Base-by-base conservation (phyloP, 371 early-diverging fungal genomes). In the Fennellomyces sp. region DNA sequence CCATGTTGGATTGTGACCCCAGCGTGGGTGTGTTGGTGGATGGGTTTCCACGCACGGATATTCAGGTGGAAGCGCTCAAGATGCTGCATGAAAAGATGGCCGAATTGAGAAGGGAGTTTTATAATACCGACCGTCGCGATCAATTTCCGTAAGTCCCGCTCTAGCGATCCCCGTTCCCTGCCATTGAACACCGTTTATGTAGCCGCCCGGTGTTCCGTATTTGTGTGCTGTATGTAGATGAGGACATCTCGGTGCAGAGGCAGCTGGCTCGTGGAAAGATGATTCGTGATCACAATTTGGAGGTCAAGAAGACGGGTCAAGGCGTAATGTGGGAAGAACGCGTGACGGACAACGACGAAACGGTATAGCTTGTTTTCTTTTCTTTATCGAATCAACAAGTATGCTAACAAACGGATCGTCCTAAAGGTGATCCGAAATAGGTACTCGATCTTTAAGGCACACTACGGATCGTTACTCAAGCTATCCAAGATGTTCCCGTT, bases 401-500 rank as follows among this genome's bases (percentile, higher is more conserved):
- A 29, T 15, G 0, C 10, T 47, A 23, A 15, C 4, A 27, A 12
- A 15, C 26, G 19, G 56, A 39, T 13, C 23, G n/a, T 23, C 15
- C 3, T 21, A 17, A 55, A 78, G 80, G 64, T 88, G 52, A 88
- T 88, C 52, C 80, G 88, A 11, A 82, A 87, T 13, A 69, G 88
- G 56, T 88, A 88, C 39, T 68, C 82, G 12, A 84, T 88, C 23
- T 88, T 88, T 64, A 88, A 83, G 54, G 85, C 82, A 19, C 87
- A 87, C 52, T 88, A 85, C 65, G 85, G 87, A 0, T 83, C 87
- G 12, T 63, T 88, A 4, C 57, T 85, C 26, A 84, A 81, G 53
- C 63, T 88, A 13, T 83, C 83, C 47, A 85, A 88, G 57, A 81
- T 88, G 60, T 88, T 88, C 56, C 88, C 88, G 13, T 88, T 88